Evolutionary conservation across 2,329 filamentous ascomycete genomes (phyloP).

Genomic region (Fusarium sp.): DNA sequence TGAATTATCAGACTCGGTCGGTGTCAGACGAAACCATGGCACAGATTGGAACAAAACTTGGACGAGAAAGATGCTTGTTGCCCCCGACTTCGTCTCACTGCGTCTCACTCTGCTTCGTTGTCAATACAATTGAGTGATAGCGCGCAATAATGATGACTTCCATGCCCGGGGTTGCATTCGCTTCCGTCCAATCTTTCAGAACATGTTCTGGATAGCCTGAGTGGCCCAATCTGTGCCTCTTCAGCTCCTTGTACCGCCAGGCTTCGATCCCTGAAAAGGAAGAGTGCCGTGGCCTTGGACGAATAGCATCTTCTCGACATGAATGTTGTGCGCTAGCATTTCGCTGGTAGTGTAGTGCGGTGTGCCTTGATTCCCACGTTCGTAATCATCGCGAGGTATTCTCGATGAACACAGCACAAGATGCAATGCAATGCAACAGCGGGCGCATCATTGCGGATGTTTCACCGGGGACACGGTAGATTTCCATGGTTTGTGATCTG

Average conservation of each 20-base stretch:
- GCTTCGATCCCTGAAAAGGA: constrained; percentile 26
- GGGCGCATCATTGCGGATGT: constrained; percentile 28
- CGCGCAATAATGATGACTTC: constrained; percentile 12
- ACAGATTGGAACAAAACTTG: constrained; percentile 6
- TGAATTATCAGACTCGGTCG: constrained; percentile 3
- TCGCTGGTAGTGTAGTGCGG: not conserved
- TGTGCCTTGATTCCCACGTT: constrained; percentile 23
- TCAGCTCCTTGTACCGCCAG: constrained; percentile 39
- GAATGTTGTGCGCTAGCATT: constrained; percentile 21
- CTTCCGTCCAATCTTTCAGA: constrained; percentile 7
- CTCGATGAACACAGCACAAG: constrained; percentile 1
- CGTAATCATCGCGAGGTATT: not conserved
- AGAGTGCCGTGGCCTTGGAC: constrained; percentile 27
- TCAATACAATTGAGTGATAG: constrained; percentile 19
- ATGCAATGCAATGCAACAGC: constrained; percentile 1
- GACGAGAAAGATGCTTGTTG: constrained; percentile 32
- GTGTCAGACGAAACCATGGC: constrained; percentile 25
- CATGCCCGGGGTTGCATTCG: constrained; percentile 18
- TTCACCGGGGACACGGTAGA: constrained; percentile 15
- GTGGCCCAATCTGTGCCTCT: constrained; percentile 28
- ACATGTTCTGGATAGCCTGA: too few relatives aligned
- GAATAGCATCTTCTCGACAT: constrained; percentile 27
- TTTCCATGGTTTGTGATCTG: not conserved
- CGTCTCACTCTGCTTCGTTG: constrained; percentile 36
- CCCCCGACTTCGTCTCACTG: constrained; percentile 19